Evolutionary conservation across 495 filamentous ascomycete genomes (phyloP), one percentile per base, ranked within the genome.

Genomic region (Chaetomium cochliodes): DNA sequence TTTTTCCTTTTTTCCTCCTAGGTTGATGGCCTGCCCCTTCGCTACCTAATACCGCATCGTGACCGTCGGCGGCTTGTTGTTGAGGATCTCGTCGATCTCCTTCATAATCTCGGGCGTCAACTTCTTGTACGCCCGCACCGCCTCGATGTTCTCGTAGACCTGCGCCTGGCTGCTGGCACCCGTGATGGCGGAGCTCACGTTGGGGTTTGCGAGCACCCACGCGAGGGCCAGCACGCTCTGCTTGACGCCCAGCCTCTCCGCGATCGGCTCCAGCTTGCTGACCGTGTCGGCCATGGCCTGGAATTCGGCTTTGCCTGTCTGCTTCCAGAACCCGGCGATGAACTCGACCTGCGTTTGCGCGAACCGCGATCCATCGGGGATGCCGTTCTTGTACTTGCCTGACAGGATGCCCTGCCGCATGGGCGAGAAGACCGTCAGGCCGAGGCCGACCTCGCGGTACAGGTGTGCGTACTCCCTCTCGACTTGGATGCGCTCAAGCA

Each of bases 311-410:
- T 77, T 77, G 37, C 75, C 76, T 15, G 70, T 77, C 22, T 74
- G 74, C 67, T 79, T 77, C 69, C 75, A 79, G 70, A 83, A 77
- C 0, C 73, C 72, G 18, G 75, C 70, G 44, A 84, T 79, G 67
- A 82, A 88, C 49, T 79, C 78, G 47, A 77, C 72, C 33, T 75
- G 65, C 46, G 76, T 75, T 61, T 76, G 76, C 9, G 79, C 80
- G 47, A 86, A 79, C 41, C 87, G 78, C 3, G 82, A 84, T 67
- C 81, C 82, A 18, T 81, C 73, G 0, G 87, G 87, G 33, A 88
- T 79, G 30, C 84, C 85, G 61, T 88, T 79, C 73, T 89, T 89
- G 76, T 96, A 94, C 78, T 94, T 96, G 8, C 91, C 91, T 0
- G 88, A 91, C 63, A 94, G 77, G 52, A 93, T 77, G 9, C 92